Conservation (phyloP, 768 basidiomycete species). For the Mycena latifolia region DNA sequence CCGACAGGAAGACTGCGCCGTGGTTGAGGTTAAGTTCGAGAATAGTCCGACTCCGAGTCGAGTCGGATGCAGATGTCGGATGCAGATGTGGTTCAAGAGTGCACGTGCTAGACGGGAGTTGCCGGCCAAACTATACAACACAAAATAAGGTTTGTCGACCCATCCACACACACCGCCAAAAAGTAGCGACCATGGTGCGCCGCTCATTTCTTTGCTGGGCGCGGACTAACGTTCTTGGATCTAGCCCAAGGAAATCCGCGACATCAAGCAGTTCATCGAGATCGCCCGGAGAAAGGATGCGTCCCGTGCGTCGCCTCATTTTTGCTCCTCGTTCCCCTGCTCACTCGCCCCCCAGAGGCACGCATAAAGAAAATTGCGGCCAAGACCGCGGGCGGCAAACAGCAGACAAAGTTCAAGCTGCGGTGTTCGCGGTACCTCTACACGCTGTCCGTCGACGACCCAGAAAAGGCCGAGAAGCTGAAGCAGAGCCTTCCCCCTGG, state of each 20-base stretch:
- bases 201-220: neutral
- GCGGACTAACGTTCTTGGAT: neutral
- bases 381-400: conserved; percentile 76
- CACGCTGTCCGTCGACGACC: conserved; percentile 96
- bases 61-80: too few species aligned
- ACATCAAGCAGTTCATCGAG: conserved; percentile 99
- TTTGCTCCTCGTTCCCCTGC: conserved; percentile 14
- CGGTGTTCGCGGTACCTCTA: conserved; percentile 97
- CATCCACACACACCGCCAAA: conserved; percentile 17
- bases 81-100: too few species aligned
- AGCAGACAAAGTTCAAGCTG: conserved; percentile 97
- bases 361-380: conserved; percentile 96
- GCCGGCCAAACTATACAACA: neutral
- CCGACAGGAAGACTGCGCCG: too few species aligned
- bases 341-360: conserved; percentile 70
- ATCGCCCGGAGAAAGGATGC: conserved; percentile 98
- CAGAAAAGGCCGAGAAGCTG: conserved; percentile 99
- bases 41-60: too few species aligned
- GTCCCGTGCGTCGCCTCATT: conserved; percentile 72
- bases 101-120: too few species aligned
- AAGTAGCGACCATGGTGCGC: conserved; percentile 32
- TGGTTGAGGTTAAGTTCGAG: too few species aligned
- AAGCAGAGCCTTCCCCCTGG: conserved; percentile 95
- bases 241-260: conserved; percentile 96
- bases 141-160: neutral